Percentiles rank a stretch among this genome's conserved stretches.
Conservation (phyloP, 2,329 filamentous ascomycete species). For the Emmonsiellopsis sp. region DNA sequence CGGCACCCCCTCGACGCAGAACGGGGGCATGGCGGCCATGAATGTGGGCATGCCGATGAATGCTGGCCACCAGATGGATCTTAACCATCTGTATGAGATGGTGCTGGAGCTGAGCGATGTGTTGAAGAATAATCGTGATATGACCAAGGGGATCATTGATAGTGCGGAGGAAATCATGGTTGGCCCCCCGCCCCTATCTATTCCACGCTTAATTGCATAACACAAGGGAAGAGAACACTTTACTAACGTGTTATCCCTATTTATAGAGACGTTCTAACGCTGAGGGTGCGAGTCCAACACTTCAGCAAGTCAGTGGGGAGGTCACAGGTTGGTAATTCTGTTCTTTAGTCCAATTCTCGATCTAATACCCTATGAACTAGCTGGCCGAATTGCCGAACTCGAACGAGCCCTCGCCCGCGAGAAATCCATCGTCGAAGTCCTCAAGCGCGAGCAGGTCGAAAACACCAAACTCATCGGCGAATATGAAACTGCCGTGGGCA, state of each 20-base stretch:
- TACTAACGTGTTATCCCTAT: constrained; percentile 6
- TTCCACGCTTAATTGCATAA: constrained; percentile 3
- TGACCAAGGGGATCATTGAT: constrained; percentile 40
- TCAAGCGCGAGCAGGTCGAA: constrained; percentile 39
- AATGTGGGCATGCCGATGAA: constrained; percentile 33
- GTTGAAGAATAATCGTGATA: constrained; percentile 41
- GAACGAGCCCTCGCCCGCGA: constrained; percentile 40
- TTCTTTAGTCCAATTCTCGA: neutral
- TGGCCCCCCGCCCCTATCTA: constrained; percentile 13
- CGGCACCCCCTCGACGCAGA: constrained; percentile 7
- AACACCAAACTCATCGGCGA: constrained; percentile 40
- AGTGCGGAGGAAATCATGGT: constrained; percentile 43
- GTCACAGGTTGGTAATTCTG: constrained; percentile 27
- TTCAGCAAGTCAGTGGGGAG: constrained; percentile 38
- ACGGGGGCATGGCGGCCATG: constrained; percentile 19
- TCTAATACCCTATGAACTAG: constrained; percentile 17
- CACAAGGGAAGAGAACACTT: neutral
- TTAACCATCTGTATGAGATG: constrained; percentile 43
- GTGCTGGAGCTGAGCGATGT: constrained; percentile 42
- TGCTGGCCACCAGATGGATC: constrained; percentile 44
- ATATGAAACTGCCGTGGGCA: constrained; percentile 39
- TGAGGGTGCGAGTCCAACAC: constrained; percentile 29
- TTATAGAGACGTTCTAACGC: constrained; percentile 34
- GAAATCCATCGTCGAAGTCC: constrained; percentile 32
- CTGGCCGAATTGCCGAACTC: constrained; percentile 40